Percentiles rank a stretch among this genome's conserved stretches.
phyloP scores from a whole-genome alignment of 1,284 basidiomycete species.

The Sporisorium graminicola region DNA sequence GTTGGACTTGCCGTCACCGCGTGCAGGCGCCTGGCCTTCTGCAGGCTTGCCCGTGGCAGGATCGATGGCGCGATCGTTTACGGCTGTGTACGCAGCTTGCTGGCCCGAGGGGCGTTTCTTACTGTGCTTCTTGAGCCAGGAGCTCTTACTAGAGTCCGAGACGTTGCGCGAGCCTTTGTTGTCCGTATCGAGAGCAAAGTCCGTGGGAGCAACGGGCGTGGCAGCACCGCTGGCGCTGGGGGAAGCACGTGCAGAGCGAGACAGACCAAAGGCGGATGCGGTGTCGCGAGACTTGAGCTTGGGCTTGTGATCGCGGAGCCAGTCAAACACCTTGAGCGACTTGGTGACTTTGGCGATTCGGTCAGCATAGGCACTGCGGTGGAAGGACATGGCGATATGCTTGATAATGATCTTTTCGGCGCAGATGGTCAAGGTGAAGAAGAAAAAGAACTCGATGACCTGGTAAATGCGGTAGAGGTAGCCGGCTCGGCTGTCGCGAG shows the following conservation, averaged over 20 bases:
- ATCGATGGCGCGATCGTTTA: conserved; percentile 37
- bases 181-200: conserved; percentile 31
- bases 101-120: conserved; percentile 53
- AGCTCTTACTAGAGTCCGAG: conserved; percentile 26
- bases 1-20: conserved; percentile 42
- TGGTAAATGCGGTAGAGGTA: conserved; percentile 66
- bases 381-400: conserved; percentile 73
- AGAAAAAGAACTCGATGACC: conserved; percentile 67
- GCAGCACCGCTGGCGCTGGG: conserved; percentile 43
- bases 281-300: conserved; percentile 71
- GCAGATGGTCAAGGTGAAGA: conserved; percentile 63
- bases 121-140: conserved; percentile 59
- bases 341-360: conserved; percentile 76
- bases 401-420: conserved; percentile 65
- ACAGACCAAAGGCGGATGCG: conserved; percentile 71
- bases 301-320: conserved; percentile 79
- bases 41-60: conserved; percentile 36
- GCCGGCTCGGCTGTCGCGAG: conserved; percentile 43
- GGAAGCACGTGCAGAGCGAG: conserved; percentile 55
- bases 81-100: conserved; percentile 17
- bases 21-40: conserved; percentile 42
- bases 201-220: conserved; percentile 28
- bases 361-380: conserved; percentile 80
- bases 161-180: conserved; percentile 15
- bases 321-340: conserved; percentile 77